Conservation (phyloP, 495 filamentous ascomycete species). For the Penicillium arizonense region DNA sequence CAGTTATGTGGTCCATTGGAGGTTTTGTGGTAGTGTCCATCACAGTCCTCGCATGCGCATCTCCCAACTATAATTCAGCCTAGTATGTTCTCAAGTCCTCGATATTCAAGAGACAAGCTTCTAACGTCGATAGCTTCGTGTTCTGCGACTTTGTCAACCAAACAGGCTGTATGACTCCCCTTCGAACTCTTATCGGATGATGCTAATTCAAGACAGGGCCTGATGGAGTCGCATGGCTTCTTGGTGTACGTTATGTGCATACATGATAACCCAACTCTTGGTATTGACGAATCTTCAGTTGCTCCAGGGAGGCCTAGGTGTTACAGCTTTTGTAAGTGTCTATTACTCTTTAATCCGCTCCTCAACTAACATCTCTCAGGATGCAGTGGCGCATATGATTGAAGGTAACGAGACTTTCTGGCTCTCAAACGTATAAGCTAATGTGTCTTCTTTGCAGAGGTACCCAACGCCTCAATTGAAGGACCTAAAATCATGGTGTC, state of each 20-base stretch:
- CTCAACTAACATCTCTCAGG: conserved; percentile 24
- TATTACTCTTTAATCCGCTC: neutral
- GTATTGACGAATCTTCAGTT: conserved; percentile 25
- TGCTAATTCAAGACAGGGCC: conserved; percentile 38
- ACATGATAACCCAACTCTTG: neutral
- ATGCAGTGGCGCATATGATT: conserved; percentile 49
- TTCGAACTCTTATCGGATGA: neutral
- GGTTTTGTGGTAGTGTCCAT: conserved; percentile 67
- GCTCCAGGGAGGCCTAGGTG: conserved; percentile 55
- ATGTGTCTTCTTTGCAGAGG: conserved; percentile 41
- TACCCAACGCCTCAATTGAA: conserved; percentile 59
- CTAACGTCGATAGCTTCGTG: conserved; percentile 50
- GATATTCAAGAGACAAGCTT: conserved; percentile 34
- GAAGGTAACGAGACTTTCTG: conserved; percentile 22
- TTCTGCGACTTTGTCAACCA: conserved; percentile 56
- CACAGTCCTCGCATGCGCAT: conserved; percentile 58
- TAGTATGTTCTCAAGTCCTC: conserved; percentile 44
- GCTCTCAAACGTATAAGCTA: neutral
- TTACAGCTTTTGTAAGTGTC: conserved; percentile 53
- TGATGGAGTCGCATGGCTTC: conserved; percentile 59
- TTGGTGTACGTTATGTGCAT: conserved; percentile 37
- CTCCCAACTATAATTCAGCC: conserved; percentile 57
- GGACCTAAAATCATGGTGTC: conserved; percentile 71
- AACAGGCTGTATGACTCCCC: conserved; percentile 44
- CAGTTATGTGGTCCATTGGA: conserved; percentile 61